phyloP scores from a whole-genome alignment of 2,329 filamentous ascomycete species.

The Fusarium devonianum region DNA sequence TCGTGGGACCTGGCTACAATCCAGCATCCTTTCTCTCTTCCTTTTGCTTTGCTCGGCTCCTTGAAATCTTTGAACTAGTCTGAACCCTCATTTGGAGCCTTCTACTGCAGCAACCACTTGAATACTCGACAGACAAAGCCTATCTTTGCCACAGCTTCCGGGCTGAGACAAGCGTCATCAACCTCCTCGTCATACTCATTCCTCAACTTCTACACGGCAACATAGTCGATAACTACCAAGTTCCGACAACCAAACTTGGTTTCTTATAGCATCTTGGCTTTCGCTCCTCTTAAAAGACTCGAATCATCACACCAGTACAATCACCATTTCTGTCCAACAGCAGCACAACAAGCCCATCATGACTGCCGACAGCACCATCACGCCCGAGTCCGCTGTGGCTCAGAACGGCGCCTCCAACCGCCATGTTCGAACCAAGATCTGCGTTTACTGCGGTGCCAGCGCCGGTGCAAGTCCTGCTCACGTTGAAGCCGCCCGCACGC shows the following conservation, averaged over 20 bases:
- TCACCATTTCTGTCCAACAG: conserved; percentile 1
- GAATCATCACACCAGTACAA: not conserved
- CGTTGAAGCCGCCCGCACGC: conserved; percentile 76
- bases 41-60: conserved; percentile 5
- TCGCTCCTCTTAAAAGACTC: not conserved
- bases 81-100: conserved; percentile 15
- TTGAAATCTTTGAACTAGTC: conserved; percentile 11
- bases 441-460: conserved; percentile 92
- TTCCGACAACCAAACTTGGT: not conserved
- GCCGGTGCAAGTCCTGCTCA: conserved; percentile 76
- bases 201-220: conserved; percentile 5
- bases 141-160: conserved; percentile 21
- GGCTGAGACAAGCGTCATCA: conserved; percentile 16
- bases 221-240: not conserved
- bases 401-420: conserved; percentile 42
- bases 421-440: conserved; percentile 70
- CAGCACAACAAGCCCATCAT: conserved; percentile 37
- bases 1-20: not conserved
- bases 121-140: not conserved
- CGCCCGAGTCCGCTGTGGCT: conserved; percentile 17
- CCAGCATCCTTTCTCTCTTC: conserved; percentile 1
- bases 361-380: conserved; percentile 40
- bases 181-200: conserved; percentile 13
- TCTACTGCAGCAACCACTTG: not conserved
- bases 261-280: not conserved